Percentiles rank a stretch among this genome's conserved stretches.
phyloP scores from a whole-genome alignment of 75 land plant genomes.

The Pinus albicaulis region DNA sequence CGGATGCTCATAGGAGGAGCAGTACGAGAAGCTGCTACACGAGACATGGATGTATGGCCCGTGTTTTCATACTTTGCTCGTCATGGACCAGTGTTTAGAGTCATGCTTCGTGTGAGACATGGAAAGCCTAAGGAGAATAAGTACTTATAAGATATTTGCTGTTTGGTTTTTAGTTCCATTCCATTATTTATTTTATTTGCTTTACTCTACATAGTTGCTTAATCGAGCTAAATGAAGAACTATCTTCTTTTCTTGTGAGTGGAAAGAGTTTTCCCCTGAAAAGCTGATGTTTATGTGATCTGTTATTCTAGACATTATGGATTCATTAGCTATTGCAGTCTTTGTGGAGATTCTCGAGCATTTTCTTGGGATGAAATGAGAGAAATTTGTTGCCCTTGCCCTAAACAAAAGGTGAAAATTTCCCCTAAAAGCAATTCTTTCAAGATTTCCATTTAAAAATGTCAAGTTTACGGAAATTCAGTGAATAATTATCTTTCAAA shows the following conservation, averaged over 20 bases:
- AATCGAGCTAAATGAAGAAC: neutral
- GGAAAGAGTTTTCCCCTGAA: conserved; percentile 2
- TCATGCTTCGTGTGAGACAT: conserved; percentile 63
- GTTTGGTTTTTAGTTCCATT: neutral
- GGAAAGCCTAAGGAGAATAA: conserved; percentile 46
- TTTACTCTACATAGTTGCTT: neutral
- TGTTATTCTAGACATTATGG: conserved; percentile 70
- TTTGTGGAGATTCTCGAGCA: conserved; percentile 78
- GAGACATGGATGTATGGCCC: conserved; percentile 62
- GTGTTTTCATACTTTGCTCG: conserved; percentile 88
- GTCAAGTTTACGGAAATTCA: neutral
- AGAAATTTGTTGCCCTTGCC: conserved; percentile 48
- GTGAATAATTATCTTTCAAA: neutral
- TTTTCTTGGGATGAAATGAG: conserved; percentile 75
- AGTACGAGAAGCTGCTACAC: conserved; percentile 75
- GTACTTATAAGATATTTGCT: conserved; percentile 19
- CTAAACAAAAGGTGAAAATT: conserved; percentile 23
- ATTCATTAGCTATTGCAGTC: conserved; percentile 67
- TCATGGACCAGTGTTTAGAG: conserved; percentile 95
- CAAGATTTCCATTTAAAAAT: neutral
- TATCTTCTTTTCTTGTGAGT: neutral
- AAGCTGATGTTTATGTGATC: neutral
- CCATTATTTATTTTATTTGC: neutral
- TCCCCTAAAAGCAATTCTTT: neutral
- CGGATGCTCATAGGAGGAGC: conserved; percentile 95